These are phyloP conservation scores for Hypoxylon sp. DNA, from an alignment of 2,329 filamentous ascomycete species.

Conservation along the genomic window DNA sequence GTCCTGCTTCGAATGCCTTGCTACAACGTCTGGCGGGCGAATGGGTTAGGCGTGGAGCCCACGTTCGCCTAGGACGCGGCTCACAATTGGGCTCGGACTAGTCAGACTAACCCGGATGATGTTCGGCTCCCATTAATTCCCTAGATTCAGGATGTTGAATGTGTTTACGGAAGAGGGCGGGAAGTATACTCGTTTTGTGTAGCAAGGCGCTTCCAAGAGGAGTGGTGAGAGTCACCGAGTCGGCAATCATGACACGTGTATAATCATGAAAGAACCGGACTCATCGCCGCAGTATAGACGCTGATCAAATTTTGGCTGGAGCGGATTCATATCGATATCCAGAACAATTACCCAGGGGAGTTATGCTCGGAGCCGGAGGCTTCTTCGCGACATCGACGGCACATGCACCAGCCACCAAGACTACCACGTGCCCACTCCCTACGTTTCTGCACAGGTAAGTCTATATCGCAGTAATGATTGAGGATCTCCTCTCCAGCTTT, in stretches of 20 bases:
- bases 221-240: constrained; percentile 29
- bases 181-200: constrained; percentile 18
- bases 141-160: not conserved
- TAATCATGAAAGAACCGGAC: constrained; percentile 49
- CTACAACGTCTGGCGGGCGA: constrained; percentile 17
- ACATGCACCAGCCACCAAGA: constrained; percentile 90
- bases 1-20: constrained; percentile 24
- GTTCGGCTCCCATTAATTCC: constrained; percentile 5
- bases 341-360: constrained; percentile 39
- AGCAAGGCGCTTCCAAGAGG: constrained; percentile 26
- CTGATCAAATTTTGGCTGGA: constrained; percentile 17
- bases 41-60: constrained; percentile 16
- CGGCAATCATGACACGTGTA: constrained; percentile 51
- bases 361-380: constrained; percentile 57
- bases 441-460: constrained; percentile 81
- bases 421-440: constrained; percentile 92
- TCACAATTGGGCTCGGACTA: constrained; percentile 3
- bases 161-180: constrained; percentile 5
- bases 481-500: constrained; percentile 86
- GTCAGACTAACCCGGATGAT: constrained; percentile 15
- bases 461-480: constrained; percentile 94
- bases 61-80: constrained; percentile 2
- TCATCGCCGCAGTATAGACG: constrained; percentile 29
- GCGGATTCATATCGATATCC: constrained; percentile 4
- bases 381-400: constrained; percentile 84